Conservation (phyloP, 2,329 filamentous ascomycete genomes). For the Fusarium azukiicola region DNA sequence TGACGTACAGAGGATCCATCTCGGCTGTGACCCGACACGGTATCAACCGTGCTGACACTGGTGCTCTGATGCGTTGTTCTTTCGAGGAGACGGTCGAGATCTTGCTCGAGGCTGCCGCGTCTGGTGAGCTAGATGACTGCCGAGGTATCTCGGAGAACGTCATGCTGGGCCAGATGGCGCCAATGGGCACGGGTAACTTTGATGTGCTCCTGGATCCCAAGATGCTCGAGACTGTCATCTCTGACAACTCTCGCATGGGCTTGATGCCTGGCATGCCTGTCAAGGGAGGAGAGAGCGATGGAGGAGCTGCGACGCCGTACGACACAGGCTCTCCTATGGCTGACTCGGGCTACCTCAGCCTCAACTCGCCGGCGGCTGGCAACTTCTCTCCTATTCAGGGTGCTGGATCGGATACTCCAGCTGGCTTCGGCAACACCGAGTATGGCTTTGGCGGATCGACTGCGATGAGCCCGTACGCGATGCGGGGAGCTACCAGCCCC, state of each 20-base stretch:
- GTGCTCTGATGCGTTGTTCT: constrained; percentile 99
- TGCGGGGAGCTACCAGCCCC: constrained; percentile 84
- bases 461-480: constrained; percentile 82
- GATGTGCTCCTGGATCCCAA: constrained; percentile 95
- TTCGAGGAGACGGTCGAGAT: constrained; percentile 99
- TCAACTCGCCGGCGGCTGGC: constrained; percentile 81
- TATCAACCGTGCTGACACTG: constrained; percentile 98
- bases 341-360: constrained; percentile 83
- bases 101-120: constrained; percentile 95
- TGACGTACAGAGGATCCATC: constrained; percentile 96
- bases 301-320: constrained; percentile 96
- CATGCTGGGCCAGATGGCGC: constrained; percentile 98
- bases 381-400: constrained; percentile 90
- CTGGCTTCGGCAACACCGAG: constrained; percentile 80
- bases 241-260: constrained; percentile 93
- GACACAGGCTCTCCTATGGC: constrained; percentile 91
- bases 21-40: constrained; percentile 99
- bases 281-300: constrained; percentile 88
- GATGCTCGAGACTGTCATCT: constrained; percentile 97
- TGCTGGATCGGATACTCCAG: constrained; percentile 85
- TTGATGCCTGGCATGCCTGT: constrained; percentile 89
- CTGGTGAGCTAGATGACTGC: constrained; percentile 98
- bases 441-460: constrained; percentile 76
- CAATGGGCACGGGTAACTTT: constrained; percentile 98
- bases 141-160: constrained; percentile 99